These are phyloP conservation scores for Tetracladium maxilliforme DNA, from an alignment of 2,329 filamentous ascomycete species.

Conservation along the genomic window DNA sequence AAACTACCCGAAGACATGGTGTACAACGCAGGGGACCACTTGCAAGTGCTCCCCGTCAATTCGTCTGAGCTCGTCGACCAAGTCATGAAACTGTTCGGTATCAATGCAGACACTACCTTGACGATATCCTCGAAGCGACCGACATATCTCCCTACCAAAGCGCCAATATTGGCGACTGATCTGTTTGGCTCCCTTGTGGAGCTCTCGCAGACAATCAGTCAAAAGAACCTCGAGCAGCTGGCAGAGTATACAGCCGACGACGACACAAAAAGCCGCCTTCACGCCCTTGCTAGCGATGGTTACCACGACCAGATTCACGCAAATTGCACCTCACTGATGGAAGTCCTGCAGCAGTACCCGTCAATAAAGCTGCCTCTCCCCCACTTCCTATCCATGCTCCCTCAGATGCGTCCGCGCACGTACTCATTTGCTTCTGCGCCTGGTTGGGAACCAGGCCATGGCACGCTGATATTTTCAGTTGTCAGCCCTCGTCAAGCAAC, in stretches of 20 bases:
- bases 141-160: slow-evolving; percentile 24
- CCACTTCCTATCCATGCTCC: too few relatives aligned
- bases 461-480: too few relatives aligned
- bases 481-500: too few relatives aligned
- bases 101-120: slow-evolving; percentile 42
- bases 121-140: slow-evolving; percentile 26
- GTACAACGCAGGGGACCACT: slow-evolving; percentile 62
- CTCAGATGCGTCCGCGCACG: too few relatives aligned
- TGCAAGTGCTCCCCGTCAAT: slow-evolving; percentile 61
- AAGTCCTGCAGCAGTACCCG: too few relatives aligned
- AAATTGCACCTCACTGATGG: slow-evolving; percentile 29
- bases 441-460: too few relatives aligned
- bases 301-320: slow-evolving; percentile 12
- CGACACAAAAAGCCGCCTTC: slow-evolving; percentile 22
- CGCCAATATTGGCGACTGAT: slow-evolving; percentile 33
- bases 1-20: slow-evolving; percentile 47
- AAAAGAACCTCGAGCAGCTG: slow-evolving; percentile 33
- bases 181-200: slow-evolving; percentile 36
- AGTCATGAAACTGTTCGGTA: slow-evolving; percentile 36
- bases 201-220: too few relatives aligned
- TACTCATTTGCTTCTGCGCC: too few relatives aligned
- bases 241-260: slow-evolving; percentile 29
- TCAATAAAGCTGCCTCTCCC: too few relatives aligned
- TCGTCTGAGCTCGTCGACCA: too few relatives aligned
- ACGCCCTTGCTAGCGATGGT: slow-evolving; percentile 17